Evolutionary conservation across 2,329 filamentous ascomycete species (phyloP).

Genomic region (Arachnopeziza araneosa): DNA sequence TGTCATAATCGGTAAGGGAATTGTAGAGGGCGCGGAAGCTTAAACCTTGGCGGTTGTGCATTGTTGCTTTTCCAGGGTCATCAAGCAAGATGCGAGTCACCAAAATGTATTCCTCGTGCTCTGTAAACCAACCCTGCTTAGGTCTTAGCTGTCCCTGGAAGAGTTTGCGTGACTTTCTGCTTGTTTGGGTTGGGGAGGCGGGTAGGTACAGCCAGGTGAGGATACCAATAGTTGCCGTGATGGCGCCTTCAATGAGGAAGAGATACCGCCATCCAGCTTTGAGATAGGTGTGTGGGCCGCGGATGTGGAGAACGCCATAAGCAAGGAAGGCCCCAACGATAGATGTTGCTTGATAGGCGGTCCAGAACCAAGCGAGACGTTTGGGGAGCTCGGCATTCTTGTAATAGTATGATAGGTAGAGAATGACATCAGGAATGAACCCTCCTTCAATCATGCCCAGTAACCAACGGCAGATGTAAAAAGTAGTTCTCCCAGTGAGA

Average conservation of each 20-base stretch:
- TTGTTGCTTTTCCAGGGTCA: constrained; percentile 42
- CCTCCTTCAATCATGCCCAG: constrained; percentile 28
- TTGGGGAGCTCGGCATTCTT: constrained; percentile 16
- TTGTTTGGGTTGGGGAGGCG: constrained; percentile 55
- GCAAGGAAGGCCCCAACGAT: constrained; percentile 16
- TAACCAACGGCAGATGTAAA: constrained; percentile 37
- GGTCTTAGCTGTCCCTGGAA: constrained; percentile 40
- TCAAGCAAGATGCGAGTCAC: constrained; percentile 54
- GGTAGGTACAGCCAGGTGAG: constrained; percentile 45
- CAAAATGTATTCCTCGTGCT: constrained; percentile 51
- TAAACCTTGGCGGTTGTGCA: constrained; percentile 47
- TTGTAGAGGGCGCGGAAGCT: constrained; percentile 41
- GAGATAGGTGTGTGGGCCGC: constrained; percentile 29
- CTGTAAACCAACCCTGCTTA: constrained; percentile 49
- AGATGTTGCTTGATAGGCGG: constrained; percentile 5
- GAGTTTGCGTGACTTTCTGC: neutral
- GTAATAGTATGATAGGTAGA: constrained; percentile 20
- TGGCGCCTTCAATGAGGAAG: constrained; percentile 40
- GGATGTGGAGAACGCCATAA: constrained; percentile 48
- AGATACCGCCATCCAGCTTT: constrained; percentile 50
- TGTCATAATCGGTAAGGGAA: constrained; percentile 44
- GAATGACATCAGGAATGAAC: constrained; percentile 48
- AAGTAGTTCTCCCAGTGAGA: constrained; percentile 36
- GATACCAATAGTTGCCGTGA: constrained; percentile 12
- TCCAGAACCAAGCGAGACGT: constrained; percentile 18